Conservation (phyloP, 306 rosid species). For the Canavalia ensiformis region DNA sequence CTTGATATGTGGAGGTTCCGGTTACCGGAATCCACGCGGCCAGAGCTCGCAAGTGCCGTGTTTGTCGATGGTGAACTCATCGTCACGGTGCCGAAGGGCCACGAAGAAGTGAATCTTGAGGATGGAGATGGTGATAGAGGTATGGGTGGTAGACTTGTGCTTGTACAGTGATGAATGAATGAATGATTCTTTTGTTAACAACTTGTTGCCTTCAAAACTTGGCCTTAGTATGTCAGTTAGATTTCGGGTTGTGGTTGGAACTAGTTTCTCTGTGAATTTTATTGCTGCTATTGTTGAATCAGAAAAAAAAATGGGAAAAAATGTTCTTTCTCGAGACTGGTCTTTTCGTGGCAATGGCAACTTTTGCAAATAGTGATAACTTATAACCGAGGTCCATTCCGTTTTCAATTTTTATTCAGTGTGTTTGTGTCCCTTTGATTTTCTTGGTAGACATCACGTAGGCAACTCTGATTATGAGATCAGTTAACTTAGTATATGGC, state of each 20-base stretch:
- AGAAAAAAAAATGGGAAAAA: background rate
- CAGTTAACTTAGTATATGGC: conserved; percentile 1
- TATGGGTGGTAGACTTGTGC: conserved; percentile 86
- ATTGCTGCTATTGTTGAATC: conserved; percentile 53
- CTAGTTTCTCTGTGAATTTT: conserved; percentile 50
- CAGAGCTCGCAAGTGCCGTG: conserved; percentile 92
- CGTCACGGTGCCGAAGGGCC: conserved; percentile 90
- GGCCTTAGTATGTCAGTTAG: conserved; percentile 58
- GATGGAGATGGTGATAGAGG: conserved; percentile 62
- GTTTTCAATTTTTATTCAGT: conserved; percentile 4
- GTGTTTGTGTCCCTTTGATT: conserved; percentile 20
- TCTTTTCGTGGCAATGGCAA: conserved; percentile 44
- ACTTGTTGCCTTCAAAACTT: conserved; percentile 42
- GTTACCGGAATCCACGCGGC: conserved; percentile 87
- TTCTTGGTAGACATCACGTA: background rate
- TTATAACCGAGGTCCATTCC: background rate
- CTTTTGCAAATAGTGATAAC: conserved; percentile 9
- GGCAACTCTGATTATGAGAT: background rate
- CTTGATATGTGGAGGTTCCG: conserved; percentile 97
- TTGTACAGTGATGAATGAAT: conserved; percentile 77
- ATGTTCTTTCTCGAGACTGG: conserved; percentile 40
- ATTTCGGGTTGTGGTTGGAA: conserved; percentile 52
- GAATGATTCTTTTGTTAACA: conserved; percentile 36
- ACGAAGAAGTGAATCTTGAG: conserved; percentile 37
- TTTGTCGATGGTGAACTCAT: conserved; percentile 87